These are phyloP conservation scores for Lepidium aucheri DNA, from an alignment of 345 rosid genomes.

Conservation along the genomic window DNA sequence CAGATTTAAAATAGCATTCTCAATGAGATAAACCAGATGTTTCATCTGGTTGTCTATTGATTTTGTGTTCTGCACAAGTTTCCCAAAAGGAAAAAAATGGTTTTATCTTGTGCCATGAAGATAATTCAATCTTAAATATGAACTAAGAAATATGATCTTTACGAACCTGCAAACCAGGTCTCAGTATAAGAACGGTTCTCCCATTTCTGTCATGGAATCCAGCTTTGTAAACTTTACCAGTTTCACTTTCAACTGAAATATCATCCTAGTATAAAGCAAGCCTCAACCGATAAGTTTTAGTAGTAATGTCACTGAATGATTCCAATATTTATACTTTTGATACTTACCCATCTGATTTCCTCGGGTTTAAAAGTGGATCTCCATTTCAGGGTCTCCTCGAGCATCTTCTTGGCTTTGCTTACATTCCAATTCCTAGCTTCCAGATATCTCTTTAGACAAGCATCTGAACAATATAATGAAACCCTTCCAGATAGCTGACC, in stretches of 20 bases:
- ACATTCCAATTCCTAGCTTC: slow-evolving; percentile 87
- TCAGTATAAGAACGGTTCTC: slow-evolving; percentile 74
- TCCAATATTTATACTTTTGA: neutral
- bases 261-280: slow-evolving; percentile 40
- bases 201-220: slow-evolving; percentile 79
- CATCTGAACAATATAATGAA: slow-evolving; percentile 52
- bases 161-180: slow-evolving; percentile 83
- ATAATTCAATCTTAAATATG: neutral
- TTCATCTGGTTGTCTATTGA: slow-evolving; percentile 59
- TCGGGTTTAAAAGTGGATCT: slow-evolving; percentile 74
- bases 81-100: neutral
- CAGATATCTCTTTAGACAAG: slow-evolving; percentile 77
- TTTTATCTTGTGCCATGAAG: neutral
- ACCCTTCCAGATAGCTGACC: slow-evolving; percentile 52
- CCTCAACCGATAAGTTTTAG: neutral
- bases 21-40: slow-evolving; percentile 80
- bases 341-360: slow-evolving; percentile 74
- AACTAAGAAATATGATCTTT: neutral
- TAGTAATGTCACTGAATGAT: neutral
- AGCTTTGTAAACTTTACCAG: slow-evolving; percentile 85
- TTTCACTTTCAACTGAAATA: slow-evolving; percentile 81
- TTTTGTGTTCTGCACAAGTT: slow-evolving; percentile 64
- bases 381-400: slow-evolving; percentile 77
- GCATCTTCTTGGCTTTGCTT: slow-evolving; percentile 73
- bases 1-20: slow-evolving; percentile 85